phyloP scores from a whole-genome alignment of 108 stramenopile species.

The Skeletonema tropicum region DNA sequence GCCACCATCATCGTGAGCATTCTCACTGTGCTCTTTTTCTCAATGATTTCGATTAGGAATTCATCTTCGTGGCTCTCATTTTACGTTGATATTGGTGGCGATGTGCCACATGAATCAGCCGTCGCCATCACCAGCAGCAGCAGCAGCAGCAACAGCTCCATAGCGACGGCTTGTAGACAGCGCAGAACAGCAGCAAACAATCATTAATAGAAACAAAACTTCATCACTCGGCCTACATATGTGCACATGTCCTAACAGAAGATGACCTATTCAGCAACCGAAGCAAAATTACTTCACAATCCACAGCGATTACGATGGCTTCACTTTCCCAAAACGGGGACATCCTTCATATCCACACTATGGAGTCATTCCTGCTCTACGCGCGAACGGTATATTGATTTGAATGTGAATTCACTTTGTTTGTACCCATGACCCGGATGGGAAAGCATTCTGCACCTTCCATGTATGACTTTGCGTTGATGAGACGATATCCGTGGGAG shows the following conservation, averaged over 20 bases:
- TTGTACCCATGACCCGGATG: conserved; percentile 9
- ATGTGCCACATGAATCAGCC: not conserved
- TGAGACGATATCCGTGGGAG: conserved; percentile 56
- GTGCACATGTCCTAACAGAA: not conserved
- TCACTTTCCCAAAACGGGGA: conserved; percentile 54
- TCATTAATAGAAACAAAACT: not conserved
- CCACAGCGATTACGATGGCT: conserved; percentile 50
- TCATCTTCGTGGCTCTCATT: not conserved
- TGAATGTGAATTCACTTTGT: conserved; percentile 31
- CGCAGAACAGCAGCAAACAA: not conserved
- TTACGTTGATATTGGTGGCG: no score
- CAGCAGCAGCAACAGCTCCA: no score
- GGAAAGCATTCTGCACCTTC: conserved; percentile 5
- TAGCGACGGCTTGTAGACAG: no score
- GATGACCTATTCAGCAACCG: not conserved
- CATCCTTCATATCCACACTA: conserved; percentile 47
- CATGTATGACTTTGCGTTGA: conserved; percentile 55
- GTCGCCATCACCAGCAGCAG: not conserved
- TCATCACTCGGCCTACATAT: not conserved
- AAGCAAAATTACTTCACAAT: not conserved
- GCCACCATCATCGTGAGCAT: not conserved
- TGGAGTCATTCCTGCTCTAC: conserved; percentile 37
- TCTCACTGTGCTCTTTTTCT: not conserved
- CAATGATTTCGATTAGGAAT: not conserved
- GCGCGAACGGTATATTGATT: conserved; percentile 40